Evolutionary conservation across 768 basidiomycete genomes (phyloP).

Genomic region (Rhodotorula diobovata): DNA sequence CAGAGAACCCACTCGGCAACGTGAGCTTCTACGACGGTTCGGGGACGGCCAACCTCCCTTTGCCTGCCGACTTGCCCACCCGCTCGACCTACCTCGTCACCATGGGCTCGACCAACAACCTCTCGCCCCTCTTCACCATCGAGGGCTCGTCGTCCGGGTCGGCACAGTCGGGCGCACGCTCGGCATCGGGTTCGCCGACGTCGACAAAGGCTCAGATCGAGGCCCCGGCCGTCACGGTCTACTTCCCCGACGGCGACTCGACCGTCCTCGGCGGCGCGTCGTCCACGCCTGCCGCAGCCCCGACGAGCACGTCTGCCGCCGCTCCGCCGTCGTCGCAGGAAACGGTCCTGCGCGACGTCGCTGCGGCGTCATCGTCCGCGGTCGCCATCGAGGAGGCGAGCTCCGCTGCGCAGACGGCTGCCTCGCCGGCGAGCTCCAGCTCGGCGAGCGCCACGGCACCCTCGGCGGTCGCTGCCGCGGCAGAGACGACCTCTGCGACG

Average conservation of each 20-base stretch:
- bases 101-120: slow-evolving; percentile 22
- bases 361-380: neutral
- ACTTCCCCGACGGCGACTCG: slow-evolving; percentile 4
- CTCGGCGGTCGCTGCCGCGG: neutral
- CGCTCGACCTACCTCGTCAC: slow-evolving; percentile 28
- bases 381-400: neutral
- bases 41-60: neutral
- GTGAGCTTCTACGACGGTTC: slow-evolving; percentile 14
- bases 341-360: neutral
- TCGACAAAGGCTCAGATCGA: neutral
- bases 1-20: slow-evolving; percentile 29
- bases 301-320: neutral
- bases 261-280: neutral
- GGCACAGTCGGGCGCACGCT: neutral
- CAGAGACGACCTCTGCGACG: neutral
- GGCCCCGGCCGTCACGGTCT: neutral
- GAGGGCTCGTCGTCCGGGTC: neutral
- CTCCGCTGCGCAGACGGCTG: no score
- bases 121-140: slow-evolving; percentile 28
- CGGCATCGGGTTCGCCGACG: neutral
- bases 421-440: neutral
- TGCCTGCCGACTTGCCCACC: slow-evolving; percentile 22
- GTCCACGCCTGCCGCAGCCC: neutral
- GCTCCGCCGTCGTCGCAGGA: neutral
- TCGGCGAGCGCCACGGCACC: neutral